A percentile compares a stretch with the other conserved stretches of the same genome.
Evolutionary conservation across 768 basidiomycete species (phyloP).

Genomic region (Trametes sanguinea): DNA sequence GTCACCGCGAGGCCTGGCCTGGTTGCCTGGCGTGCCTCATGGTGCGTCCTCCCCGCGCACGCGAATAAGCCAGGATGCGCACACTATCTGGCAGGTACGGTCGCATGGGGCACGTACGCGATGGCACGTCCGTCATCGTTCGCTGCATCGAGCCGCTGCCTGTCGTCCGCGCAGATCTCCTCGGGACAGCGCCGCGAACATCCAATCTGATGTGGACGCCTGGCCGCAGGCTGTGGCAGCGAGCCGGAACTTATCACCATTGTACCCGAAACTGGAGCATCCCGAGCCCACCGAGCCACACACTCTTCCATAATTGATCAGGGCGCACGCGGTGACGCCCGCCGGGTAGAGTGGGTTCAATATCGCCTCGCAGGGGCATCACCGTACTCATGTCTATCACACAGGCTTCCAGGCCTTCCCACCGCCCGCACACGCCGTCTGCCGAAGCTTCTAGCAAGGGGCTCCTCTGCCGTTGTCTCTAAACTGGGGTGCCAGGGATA

Average conservation of each 20-base stretch:
- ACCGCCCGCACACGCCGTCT: background rate
- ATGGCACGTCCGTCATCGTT: background rate
- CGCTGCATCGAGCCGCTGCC: background rate
- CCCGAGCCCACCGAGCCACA: background rate
- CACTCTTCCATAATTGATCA: background rate
- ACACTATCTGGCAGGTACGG: too few relatives aligned
- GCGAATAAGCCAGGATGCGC: too few relatives aligned
- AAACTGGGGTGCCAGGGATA: too few relatives aligned
- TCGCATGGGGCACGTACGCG: background rate
- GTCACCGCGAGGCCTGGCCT: too few relatives aligned
- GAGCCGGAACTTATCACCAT: constrained; percentile 1
- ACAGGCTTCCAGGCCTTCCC: background rate
- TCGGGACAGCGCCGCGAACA: background rate
- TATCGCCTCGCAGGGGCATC: constrained; percentile 10
- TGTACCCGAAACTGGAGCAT: background rate
- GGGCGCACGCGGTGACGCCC: background rate
- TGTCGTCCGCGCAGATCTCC: background rate
- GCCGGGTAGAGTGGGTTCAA: background rate
- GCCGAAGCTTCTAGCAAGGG: background rate
- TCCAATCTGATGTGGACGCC: background rate
- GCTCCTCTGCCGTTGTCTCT: background rate
- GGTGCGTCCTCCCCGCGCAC: too few relatives aligned
- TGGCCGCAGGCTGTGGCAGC: background rate
- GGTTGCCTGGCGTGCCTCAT: too few relatives aligned
- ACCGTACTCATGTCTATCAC: constrained; percentile 14